Conservation (phyloP, 768 basidiomycete species). For the Calocybe gangraenosa region DNA sequence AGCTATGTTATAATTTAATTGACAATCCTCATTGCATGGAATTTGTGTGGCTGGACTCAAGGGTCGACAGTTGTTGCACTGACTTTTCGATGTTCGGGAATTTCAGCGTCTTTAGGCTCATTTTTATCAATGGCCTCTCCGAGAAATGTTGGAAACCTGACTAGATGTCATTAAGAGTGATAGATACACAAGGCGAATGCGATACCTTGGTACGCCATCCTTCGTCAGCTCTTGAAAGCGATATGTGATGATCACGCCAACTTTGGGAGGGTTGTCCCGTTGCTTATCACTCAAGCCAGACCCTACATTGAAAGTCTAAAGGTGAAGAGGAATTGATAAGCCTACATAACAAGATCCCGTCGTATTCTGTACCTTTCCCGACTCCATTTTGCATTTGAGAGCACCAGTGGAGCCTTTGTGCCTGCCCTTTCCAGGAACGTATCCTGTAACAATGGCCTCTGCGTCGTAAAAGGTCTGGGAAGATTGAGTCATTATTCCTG, state of each 20-base stretch:
- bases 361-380: constrained; percentile 44
- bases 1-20: not conserved
- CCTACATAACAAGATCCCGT: not conserved
- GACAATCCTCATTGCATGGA: not conserved
- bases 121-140: constrained; percentile 51
- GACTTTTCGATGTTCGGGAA: constrained; percentile 36
- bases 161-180: not conserved
- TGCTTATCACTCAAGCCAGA: constrained; percentile 52
- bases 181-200: not conserved
- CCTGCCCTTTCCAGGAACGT: constrained; percentile 49
- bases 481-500: not conserved
- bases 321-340: not conserved
- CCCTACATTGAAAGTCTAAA: constrained; percentile 52
- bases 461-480: constrained; percentile 56
- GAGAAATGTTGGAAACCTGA: constrained; percentile 51
- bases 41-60: not conserved
- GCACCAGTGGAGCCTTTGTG: constrained; percentile 46
- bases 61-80: constrained; percentile 2
- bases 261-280: constrained; percentile 48
- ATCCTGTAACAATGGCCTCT: constrained; percentile 56
- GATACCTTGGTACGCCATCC: constrained; percentile 53
- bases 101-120: constrained; percentile 50
- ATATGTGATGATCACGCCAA: constrained; percentile 53
- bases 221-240: constrained; percentile 57
- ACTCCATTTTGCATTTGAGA: constrained; percentile 55